Conservation (phyloP, 352 stramenopile genomes). For the Phytophthora agathidicida region DNA sequence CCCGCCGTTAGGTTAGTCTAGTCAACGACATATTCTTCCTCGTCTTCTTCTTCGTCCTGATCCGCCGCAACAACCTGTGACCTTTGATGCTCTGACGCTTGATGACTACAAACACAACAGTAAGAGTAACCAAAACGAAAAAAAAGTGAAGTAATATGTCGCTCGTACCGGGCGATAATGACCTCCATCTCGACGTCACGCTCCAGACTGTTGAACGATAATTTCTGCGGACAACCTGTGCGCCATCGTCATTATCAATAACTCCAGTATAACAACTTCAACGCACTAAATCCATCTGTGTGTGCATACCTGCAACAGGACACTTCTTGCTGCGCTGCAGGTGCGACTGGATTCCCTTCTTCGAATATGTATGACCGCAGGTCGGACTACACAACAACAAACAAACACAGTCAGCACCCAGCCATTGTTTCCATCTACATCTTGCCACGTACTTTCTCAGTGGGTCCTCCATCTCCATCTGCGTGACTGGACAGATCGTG, state of each 20-base stretch:
- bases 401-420: slow-evolving; percentile 2
- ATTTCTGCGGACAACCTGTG: slow-evolving; percentile 71
- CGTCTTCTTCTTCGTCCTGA: slow-evolving; percentile 60
- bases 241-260: slow-evolving; percentile 1
- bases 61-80: slow-evolving; percentile 31
- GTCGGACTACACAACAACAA: slow-evolving; percentile 47
- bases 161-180: slow-evolving; percentile 62
- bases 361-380: slow-evolving; percentile 85
- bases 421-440: neutral
- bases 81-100: slow-evolving; percentile 44
- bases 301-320: slow-evolving; percentile 72
- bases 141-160: neutral
- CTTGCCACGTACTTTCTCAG: slow-evolving; percentile 62
- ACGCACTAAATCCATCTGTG: neutral
- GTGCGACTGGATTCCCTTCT: slow-evolving; percentile 75
- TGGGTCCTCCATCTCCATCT: slow-evolving; percentile 81
- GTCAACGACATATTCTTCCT: slow-evolving; percentile 80
- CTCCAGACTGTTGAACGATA: slow-evolving; percentile 66
- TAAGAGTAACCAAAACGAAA: neutral
- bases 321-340: slow-evolving; percentile 79
- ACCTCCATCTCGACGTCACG: slow-evolving; percentile 90
- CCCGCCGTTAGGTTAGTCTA: too few species aligned
- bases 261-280: neutral
- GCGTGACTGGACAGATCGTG: slow-evolving; percentile 81
- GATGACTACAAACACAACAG: slow-evolving; percentile 31